Conservation (phyloP, 140 eudicot species). For the Artemisia princeps region DNA sequence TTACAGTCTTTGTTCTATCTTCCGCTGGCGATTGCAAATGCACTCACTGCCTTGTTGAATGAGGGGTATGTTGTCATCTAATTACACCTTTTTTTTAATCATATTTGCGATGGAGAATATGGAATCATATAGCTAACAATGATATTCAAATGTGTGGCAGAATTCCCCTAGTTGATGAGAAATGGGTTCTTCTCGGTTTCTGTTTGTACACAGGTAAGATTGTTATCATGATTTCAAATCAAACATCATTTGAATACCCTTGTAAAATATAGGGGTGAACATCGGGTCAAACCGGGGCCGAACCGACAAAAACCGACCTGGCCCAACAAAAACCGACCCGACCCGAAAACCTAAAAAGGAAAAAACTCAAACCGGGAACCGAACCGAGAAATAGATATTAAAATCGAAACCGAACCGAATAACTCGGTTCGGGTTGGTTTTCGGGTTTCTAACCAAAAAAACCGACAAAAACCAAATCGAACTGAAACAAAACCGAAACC, state of each 20-base stretch:
- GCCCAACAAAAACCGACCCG: no score
- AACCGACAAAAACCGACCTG: no score
- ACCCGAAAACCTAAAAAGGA: neutral
- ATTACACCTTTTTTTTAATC: neutral
- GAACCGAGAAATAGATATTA: no score
- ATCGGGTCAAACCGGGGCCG: no score
- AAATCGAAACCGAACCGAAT: no score
- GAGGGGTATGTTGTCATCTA: constrained; percentile 62
- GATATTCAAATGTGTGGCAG: constrained; percentile 44
- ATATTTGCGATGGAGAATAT: neutral
- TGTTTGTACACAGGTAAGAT: constrained; percentile 63
- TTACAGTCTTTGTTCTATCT: constrained; percentile 79
- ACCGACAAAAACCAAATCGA: no score
- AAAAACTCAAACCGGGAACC: no score
- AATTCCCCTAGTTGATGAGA: constrained; percentile 79
- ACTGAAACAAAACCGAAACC: no score
- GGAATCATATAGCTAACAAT: constrained; percentile 3
- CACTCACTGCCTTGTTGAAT: constrained; percentile 85
- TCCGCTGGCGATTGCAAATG: constrained; percentile 90
- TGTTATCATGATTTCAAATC: constrained; percentile 1
- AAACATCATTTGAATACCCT: neutral
- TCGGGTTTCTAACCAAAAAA: no score
- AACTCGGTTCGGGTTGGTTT: no score
- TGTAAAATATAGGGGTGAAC: neutral
- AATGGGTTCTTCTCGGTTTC: constrained; percentile 82